Evolutionary conservation across 2,329 filamentous ascomycete species (phyloP), one percentile per base, ranked within the genome.

Genomic region (Ophiostoma himal-ulmi): DNA sequence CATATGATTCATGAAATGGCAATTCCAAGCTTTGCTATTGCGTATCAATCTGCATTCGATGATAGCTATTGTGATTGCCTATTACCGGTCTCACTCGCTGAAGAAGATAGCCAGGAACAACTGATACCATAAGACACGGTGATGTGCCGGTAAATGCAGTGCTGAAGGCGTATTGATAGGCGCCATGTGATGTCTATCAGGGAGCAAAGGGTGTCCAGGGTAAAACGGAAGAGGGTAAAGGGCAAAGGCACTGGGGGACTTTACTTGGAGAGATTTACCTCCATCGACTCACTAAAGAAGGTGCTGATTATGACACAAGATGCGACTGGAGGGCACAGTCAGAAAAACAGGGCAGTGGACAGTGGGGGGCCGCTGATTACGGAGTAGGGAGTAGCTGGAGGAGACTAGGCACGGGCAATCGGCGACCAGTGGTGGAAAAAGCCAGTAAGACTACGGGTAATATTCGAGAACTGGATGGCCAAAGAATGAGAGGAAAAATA

Each of bases 81-180:
- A 22, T 26, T 57, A 13, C n/a, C 22, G 52, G 52, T 57, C 22
- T 57, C 52, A 57, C 52, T 57, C 52, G 52, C 52, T 57, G 52
- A 57, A 57, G 52, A 57, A 57, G 52, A 57, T 57, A 57, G 52
- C n/a, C 52, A 57, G 52, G 52, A 10, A 57, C 52, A 17, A 57
- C 17, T 57, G 52, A n/a, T 17, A 57, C 52, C 52, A 30, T 57
- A 57, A 30, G 52, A 11, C 52, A 57, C 26, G 52, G 52, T 57
- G 52, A 57, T 57, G 52, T 26, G n/a, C 52, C 22, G 52, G 30
- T 57, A 26, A 13, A 57, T 57, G 52, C 52, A 26, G 22, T 57
- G 52, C n/a, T 26, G n/a, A 26, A 26, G 22, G 52, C 52, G 52
- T 57, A 57, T 13, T 57, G 52, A 57, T 57, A 57, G 52, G 52